Conservation (phyloP, 208 protist genomes). For the Strigomonas galati region DNA sequence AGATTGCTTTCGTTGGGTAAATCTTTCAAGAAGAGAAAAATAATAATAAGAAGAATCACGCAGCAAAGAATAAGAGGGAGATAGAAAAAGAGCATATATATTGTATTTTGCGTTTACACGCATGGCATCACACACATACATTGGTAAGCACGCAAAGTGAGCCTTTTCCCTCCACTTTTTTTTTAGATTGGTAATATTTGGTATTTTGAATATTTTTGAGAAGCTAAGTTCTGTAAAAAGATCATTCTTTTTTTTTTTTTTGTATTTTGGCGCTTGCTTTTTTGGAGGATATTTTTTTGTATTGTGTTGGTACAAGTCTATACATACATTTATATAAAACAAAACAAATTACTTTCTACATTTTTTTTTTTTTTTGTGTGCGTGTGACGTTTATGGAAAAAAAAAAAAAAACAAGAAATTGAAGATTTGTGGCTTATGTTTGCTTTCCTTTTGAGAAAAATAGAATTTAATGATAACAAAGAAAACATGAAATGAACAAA, state of each 20-base stretch:
- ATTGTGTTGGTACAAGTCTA: neutral
- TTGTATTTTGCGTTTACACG: neutral
- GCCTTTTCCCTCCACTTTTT: too few relatives aligned
- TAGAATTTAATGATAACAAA: too few relatives aligned
- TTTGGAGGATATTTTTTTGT: neutral
- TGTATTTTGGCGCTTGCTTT: too few relatives aligned
- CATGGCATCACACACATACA: too few relatives aligned
- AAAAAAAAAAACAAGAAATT: slow-evolving; percentile 14
- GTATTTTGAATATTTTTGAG: too few relatives aligned
- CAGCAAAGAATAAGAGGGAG: neutral
- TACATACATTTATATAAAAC: slow-evolving; percentile 1
- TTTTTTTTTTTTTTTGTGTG: neutral
- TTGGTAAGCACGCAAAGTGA: too few relatives aligned
- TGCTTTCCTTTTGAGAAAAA: neutral
- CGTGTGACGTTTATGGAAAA: neutral
- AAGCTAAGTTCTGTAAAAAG: neutral
- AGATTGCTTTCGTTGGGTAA: neutral
- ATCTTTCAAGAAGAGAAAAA: neutral
- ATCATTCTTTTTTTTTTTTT: neutral
- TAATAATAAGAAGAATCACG: neutral
- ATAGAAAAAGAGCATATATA: slow-evolving; percentile 4
- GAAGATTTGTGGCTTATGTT: neutral
- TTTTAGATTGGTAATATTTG: too few relatives aligned
- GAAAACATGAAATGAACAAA: slow-evolving; percentile 16
- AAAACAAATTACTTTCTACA: neutral